These are phyloP conservation scores for Kluyveromyces dobzhanskii DNA, from an alignment of 805 yeast species.

Conservation along the genomic window DNA sequence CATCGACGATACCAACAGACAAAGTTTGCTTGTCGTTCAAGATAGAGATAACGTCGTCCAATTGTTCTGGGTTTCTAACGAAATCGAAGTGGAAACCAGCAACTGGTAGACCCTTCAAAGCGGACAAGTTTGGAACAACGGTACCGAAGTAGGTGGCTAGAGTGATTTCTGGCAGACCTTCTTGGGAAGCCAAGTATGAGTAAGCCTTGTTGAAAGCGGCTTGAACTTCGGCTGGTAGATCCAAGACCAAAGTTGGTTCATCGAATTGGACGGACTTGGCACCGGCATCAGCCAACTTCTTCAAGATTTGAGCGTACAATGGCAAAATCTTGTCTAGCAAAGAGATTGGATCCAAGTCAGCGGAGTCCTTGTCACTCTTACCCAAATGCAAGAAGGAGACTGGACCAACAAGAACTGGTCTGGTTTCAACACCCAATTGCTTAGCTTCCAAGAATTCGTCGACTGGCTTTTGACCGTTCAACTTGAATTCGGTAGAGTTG, in stretches of 20 bases:
- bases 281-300: conserved; percentile 88
- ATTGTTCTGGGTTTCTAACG: conserved; percentile 93
- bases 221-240: conserved; percentile 76
- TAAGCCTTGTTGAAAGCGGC: conserved; percentile 85
- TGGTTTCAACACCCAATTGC: conserved; percentile 89
- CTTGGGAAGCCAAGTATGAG: conserved; percentile 56
- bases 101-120: conserved; percentile 86
- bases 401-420: conserved; percentile 97
- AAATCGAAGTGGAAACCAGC: conserved; percentile 95
- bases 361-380: conserved; percentile 97
- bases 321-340: conserved; percentile 86
- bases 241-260: conserved; percentile 94
- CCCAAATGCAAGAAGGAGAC: conserved; percentile 91
- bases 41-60: conserved; percentile 67
- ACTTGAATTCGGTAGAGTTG: conserved; percentile 89
- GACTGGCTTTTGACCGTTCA: conserved; percentile 93
- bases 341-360: conserved; percentile 88
- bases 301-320: conserved; percentile 81
- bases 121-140: conserved; percentile 89
- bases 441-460: conserved; percentile 98
- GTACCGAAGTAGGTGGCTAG: conserved; percentile 96
- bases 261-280: conserved; percentile 93
- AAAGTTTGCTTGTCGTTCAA: conserved; percentile 64
- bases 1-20: conserved; percentile 96
- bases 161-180: conserved; percentile 66